Evolutionary conservation across 1,284 basidiomycete genomes (phyloP).

Genomic region (Xanthoconium separans): DNA sequence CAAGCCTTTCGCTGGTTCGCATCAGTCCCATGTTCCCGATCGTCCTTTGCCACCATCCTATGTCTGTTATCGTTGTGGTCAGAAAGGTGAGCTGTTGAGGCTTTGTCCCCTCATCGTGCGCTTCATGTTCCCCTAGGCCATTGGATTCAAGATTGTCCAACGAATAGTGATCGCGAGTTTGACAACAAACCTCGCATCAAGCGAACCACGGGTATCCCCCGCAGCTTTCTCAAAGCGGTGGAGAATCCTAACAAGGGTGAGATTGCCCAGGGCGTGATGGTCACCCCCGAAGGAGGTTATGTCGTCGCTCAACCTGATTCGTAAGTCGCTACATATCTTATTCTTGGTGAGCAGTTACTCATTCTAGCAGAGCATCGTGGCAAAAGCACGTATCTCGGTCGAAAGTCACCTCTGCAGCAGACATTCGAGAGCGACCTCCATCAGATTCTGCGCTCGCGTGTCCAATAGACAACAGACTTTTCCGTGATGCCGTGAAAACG

Average conservation of each 20-base stretch:
- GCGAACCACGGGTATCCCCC: constrained; percentile 96
- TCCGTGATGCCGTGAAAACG: constrained; percentile 86
- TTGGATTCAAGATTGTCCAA: constrained; percentile 99
- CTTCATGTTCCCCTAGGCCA: constrained; percentile 61
- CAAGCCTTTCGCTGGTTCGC: constrained; percentile 49
- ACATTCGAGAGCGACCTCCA: constrained; percentile 83
- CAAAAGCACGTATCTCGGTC: constrained; percentile 83
- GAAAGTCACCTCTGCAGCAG: constrained; percentile 78
- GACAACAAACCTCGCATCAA: constrained; percentile 96
- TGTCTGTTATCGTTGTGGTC: constrained; percentile 98
- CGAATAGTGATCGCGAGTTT: constrained; percentile 93
- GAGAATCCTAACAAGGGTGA: constrained; percentile 80
- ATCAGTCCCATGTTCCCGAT: constrained; percentile 52
- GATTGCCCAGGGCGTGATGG: constrained; percentile 86
- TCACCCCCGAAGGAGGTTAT: constrained; percentile 95
- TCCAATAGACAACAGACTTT: constrained; percentile 86
- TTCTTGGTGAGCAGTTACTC: constrained; percentile 2
- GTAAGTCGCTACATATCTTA: constrained; percentile 48
- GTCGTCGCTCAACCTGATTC: constrained; percentile 92
- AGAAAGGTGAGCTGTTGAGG: constrained; percentile 73
- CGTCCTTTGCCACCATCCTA: constrained; percentile 88
- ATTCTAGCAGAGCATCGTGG: constrained; percentile 73
- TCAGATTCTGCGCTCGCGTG: constrained; percentile 78
- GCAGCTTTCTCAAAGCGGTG: constrained; percentile 95
- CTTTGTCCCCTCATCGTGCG: neutral